phyloP scores from a whole-genome alignment of 1,139 yeast species.

The Taiozyma sp. region DNA sequence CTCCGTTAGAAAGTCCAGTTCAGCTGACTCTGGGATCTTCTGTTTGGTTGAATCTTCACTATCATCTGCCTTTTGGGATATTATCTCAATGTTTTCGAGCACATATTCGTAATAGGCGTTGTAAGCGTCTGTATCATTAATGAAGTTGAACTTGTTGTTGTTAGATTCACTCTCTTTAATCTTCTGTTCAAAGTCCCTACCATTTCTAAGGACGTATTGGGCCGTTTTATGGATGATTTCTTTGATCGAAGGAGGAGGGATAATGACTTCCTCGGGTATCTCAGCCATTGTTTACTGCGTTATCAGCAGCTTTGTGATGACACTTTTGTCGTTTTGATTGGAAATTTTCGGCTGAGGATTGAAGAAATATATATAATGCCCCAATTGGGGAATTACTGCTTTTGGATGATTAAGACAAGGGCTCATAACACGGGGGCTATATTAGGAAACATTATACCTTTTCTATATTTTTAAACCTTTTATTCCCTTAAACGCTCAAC shows the following conservation, averaged over 20 bases:
- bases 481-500: too few relatives aligned
- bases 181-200: slow-evolving; percentile 58
- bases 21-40: slow-evolving; percentile 8
- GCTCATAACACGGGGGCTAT: not conserved
- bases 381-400: not conserved
- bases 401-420: not conserved
- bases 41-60: slow-evolving; percentile 4
- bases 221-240: slow-evolving; percentile 69
- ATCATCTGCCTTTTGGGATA: slow-evolving; percentile 7
- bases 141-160: slow-evolving; percentile 59
- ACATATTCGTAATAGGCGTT: slow-evolving; percentile 52
- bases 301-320: not conserved
- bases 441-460: too few relatives aligned
- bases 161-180: slow-evolving; percentile 42
- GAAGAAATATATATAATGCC: not conserved
- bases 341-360: not conserved
- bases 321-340: not conserved
- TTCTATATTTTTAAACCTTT: not conserved
- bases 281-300: slow-evolving; percentile 1
- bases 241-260: slow-evolving; percentile 57
- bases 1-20: slow-evolving; percentile 37
- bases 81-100: slow-evolving; percentile 20
- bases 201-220: slow-evolving; percentile 65
- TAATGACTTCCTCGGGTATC: slow-evolving; percentile 38
- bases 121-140: slow-evolving; percentile 49